Conservation (phyloP, 257 asterid species). For the Paraleonurus japonicus region DNA sequence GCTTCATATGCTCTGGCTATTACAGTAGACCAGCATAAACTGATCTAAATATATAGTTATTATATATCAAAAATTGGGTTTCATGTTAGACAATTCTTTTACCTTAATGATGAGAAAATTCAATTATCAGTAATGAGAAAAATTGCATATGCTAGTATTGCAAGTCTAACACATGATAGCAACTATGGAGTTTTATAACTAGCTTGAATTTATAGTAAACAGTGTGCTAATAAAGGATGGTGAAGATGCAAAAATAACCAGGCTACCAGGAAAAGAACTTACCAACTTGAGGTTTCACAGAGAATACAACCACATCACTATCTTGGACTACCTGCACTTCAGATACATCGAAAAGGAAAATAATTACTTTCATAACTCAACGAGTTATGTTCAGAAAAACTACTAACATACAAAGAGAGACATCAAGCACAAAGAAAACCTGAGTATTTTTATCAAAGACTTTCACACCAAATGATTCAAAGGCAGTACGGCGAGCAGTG, state of each 20-base stretch:
- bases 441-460: constrained; percentile 59
- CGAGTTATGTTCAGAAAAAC: constrained; percentile 1
- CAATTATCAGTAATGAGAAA: background rate
- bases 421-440: constrained; percentile 37
- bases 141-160: background rate
- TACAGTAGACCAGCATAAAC: background rate
- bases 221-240: background rate
- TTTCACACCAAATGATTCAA: constrained; percentile 74
- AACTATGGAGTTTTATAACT: background rate
- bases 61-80: background rate
- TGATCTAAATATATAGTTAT: background rate
- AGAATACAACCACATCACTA: constrained; percentile 78
- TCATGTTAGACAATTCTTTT: background rate
- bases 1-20: background rate
- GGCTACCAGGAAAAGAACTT: constrained; percentile 22
- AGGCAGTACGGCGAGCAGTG: constrained; percentile 63
- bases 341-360: constrained; percentile 21
- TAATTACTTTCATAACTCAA: background rate
- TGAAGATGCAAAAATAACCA: background rate
- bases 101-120: background rate
- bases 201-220: background rate
- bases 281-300: constrained; percentile 97
- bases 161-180: background rate
- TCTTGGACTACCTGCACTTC: constrained; percentile 77
- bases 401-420: background rate